Evolutionary conservation across 805 yeast species (phyloP).

Genomic region (Ogataea trehaloabstinens): DNA sequence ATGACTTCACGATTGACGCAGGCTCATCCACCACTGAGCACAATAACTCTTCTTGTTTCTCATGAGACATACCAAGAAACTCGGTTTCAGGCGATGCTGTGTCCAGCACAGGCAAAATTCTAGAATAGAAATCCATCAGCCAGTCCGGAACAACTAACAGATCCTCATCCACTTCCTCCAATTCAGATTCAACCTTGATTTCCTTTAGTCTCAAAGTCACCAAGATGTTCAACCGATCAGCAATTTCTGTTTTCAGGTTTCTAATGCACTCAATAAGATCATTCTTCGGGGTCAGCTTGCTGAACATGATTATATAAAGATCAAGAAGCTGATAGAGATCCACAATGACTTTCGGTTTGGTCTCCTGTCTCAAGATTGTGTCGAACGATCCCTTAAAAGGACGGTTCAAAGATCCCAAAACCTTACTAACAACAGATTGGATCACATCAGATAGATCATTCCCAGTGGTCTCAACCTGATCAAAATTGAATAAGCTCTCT

Average conservation of each 20-base stretch:
- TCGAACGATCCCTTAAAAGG: slow-evolving; percentile 66
- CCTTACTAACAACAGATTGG: slow-evolving; percentile 42
- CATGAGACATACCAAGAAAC: slow-evolving; percentile 40
- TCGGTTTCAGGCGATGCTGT: slow-evolving; percentile 29
- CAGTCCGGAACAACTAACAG: slow-evolving; percentile 77
- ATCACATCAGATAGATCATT: slow-evolving; percentile 24
- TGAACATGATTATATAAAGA: slow-evolving; percentile 69
- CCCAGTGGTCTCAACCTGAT: slow-evolving; percentile 22
- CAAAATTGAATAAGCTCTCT: slow-evolving; percentile 53
- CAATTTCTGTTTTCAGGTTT: slow-evolving; percentile 33
- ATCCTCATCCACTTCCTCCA: slow-evolving; percentile 45
- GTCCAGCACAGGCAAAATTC: slow-evolving; percentile 57
- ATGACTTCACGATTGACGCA: slow-evolving; percentile 34
- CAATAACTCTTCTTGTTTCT: slow-evolving; percentile 37
- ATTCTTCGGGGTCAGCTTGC: slow-evolving; percentile 36
- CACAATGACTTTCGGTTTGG: slow-evolving; percentile 51
- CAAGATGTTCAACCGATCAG: slow-evolving; percentile 39
- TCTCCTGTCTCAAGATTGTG: slow-evolving; percentile 64
- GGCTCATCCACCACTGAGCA: slow-evolving; percentile 47
- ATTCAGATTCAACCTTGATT: slow-evolving; percentile 28
- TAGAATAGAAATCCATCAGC: slow-evolving; percentile 64
- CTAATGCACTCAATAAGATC: slow-evolving; percentile 26
- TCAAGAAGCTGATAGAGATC: slow-evolving; percentile 62
- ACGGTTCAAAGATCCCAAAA: slow-evolving; percentile 53
- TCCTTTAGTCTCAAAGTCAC: slow-evolving; percentile 38